Base-by-base conservation (phyloP, 306 rosid genomes). In the Vigna angularis region DNA sequence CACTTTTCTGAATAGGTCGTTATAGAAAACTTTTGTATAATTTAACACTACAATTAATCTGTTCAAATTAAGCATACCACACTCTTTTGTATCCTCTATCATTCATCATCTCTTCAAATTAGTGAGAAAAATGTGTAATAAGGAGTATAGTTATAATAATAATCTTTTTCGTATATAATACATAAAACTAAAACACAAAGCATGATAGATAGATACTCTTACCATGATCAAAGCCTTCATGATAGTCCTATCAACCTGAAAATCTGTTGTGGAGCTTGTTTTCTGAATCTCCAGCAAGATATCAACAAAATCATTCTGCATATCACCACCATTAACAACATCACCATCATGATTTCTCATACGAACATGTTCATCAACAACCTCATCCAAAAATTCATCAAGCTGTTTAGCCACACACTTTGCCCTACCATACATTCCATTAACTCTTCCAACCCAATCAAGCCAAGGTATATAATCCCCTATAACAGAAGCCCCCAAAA, bases 151-250 rank as follows among this genome's bases (percentile, higher is more conserved):
- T 26, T 26, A 26, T 26, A 26, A 26, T 26, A 26, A 26, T 26
- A 26, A 26, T 26, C 22, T 20, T 20, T 20, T 20, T 20, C 22
- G 22, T 20, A 34, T 0, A 1, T 3, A 9, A 26, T 26, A 26
- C 34, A 42, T 42, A 9, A 9, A 45, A 12, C 30, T 55, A 55
- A 55, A 4, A 4, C 5, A 59, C 1, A 30, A 59, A 26, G 9
- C 3, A 63, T 22, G 7, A 64, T 32, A 36, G 7, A 64, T 32
- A 36, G 28, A 64, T 64, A 0, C 17, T 16, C 49, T 64, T 75
- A 75, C 79, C 79, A 49, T 56, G n/a, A 49, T 63, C 72, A 62
- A 63, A 75, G 79, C 72, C 72, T 63, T 75, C 38, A 75, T 62
- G 36, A 18, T 34, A 28, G 79, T 75, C 20, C 36, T 62, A 50